Evolutionary conservation across 371 early-diverging fungal genomes (phyloP), one percentile per base, ranked within the genome.

Genomic region (Lichtheimia hyalospora): DNA sequence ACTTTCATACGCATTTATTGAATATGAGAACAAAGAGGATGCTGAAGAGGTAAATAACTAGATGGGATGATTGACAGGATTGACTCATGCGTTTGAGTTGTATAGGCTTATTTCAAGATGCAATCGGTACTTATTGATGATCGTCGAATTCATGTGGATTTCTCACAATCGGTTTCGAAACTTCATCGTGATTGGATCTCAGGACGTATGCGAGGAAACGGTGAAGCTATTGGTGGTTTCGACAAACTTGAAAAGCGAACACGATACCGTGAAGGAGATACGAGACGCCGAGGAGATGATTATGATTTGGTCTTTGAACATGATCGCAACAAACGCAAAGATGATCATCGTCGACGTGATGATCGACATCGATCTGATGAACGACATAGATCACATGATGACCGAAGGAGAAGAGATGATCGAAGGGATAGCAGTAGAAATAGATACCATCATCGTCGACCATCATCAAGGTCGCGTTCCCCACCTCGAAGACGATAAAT

Each of bases 41-140:
- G 93, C 94, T 58, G 97, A 97, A 70, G 92, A 93, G 76, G 80
- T 79, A 74, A 54, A 20, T n/a, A 40, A 39, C 1, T 1, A 7
- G 28, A 28, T 7, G 0, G 3, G 28, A n/a, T n/a, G 28, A 28
- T 28, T 28, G 6, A 7, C 3, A 60, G 16, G 15, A 21, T 49
- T 28, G 3, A 7, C 28, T 34, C 5, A 34, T 8, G 34, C 8
- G 10, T 10, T 5, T 34, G 28, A 10, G 27, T 52, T 12, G 3
- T 46, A 1, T 62, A 73, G 75, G 95, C 93, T 3, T 95, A 93
- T 66, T 91, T 92, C 69, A 95, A 94, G 72, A 89, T 87, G 87
- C 84, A 95, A 58, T 95, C 94, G 58, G 97, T 96, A 3, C 68
- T 97, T 25, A 93, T 98, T 58, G 99, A 98, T 67, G 99, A 97